phyloP scores from a whole-genome alignment of 805 yeast genomes.

The Saccharomycopsis fodiens region DNA sequence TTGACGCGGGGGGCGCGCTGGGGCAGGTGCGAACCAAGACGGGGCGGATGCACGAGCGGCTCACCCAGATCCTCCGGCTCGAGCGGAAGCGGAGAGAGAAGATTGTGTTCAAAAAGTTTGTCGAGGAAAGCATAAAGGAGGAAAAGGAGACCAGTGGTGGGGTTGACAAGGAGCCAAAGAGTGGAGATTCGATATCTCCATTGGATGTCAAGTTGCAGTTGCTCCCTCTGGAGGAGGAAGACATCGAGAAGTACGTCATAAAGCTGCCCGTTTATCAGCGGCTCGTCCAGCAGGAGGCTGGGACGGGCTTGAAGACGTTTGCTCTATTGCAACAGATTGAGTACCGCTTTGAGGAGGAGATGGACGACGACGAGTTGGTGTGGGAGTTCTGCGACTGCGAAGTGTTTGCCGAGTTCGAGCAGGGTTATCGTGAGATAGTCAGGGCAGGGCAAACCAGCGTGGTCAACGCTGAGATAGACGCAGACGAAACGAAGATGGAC shows the following conservation, averaged over 20 bases:
- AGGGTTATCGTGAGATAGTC: background rate
- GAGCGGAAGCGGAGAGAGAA: slow-evolving; percentile 30
- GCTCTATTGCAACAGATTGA: slow-evolving; percentile 31
- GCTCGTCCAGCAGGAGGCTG: background rate
- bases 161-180: slow-evolving; percentile 6
- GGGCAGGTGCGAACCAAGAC: slow-evolving; percentile 25
- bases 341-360: slow-evolving; percentile 38
- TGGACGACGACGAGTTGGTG: slow-evolving; percentile 66
- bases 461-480: background rate
- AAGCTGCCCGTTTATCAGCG: slow-evolving; percentile 26
- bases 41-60: slow-evolving; percentile 28
- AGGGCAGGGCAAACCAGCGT: background rate
- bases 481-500: background rate
- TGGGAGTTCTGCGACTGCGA: slow-evolving; percentile 65
- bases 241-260: slow-evolving; percentile 29
- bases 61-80: slow-evolving; percentile 27
- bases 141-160: background rate
- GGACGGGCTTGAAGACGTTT: slow-evolving; percentile 24
- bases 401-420: slow-evolving; percentile 23
- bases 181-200: background rate
- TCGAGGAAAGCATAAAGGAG: slow-evolving; percentile 15
- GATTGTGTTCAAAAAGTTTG: slow-evolving; percentile 23
- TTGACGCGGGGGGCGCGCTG: background rate
- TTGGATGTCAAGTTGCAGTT: slow-evolving; percentile 12
- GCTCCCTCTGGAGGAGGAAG: slow-evolving; percentile 23